Base-by-base conservation (phyloP, 805 yeast genomes). In the Barnettozyma californica region DNA sequence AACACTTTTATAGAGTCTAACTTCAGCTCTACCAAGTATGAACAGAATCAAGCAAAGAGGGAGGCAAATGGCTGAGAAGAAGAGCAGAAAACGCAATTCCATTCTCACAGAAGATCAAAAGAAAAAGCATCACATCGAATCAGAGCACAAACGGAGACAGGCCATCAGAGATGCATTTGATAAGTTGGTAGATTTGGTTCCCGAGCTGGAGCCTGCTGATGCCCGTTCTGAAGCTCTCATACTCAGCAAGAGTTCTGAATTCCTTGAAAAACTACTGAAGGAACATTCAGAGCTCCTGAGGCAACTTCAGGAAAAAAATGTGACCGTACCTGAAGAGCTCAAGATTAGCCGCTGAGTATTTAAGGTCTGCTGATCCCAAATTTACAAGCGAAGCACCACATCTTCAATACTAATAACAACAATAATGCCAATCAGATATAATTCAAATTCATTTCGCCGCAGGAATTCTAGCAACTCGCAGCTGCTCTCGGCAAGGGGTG, bases 101-200 rank as follows among this genome's bases (percentile, higher is more conserved):
- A 49, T 47, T 21, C 53, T 69, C 37, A 58, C 68, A 1, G 66
- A 65, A 2, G 70, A 64, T 35, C 67, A 69, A 48, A 66, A 63
- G 53, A 57, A 83, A 81, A 83, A 83, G 5, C 87, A 84, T 55
- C 95, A 87, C 59, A 85, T 87, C 8, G 87, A 87, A 5, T 83
- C 91, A 0, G 98, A 91, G 62, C 91, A 89, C 63, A 86, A 85
- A 60, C 73, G 98, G 58, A 73, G 98, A 52, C 88, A 83, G 54
- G 88, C 91, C 38, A 88, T 92, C 20, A 71, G 97, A 41, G 77
- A 82, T 9, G 91, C 89, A 9, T 91, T 88, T 60, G 95, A 87
- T 57, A 77, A 76, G 47, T 71, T 91, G 20, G 91, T 90, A 0
- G 71, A 75, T 1, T 64, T 87, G 9, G 89, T 94, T 1, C 97